phyloP scores from a whole-genome alignment of 164 flowering plant genomes.

The Stephania japonica region DNA sequence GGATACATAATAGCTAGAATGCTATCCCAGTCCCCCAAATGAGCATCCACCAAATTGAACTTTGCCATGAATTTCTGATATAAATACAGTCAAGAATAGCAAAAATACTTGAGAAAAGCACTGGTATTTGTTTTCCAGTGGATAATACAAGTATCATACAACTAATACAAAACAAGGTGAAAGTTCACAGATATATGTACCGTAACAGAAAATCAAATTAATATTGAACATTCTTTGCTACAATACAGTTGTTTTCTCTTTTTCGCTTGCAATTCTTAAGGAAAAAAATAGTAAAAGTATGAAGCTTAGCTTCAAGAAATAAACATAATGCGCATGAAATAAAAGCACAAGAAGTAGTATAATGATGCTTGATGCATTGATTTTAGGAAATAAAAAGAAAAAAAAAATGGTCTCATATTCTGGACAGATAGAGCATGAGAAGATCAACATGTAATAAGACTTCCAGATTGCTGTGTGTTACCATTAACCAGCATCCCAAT shows the following conservation, averaged over 20 bases:
- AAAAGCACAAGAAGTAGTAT: no score
- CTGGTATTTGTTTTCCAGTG: neutral
- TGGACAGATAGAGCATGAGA: no score
- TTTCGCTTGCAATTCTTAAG: neutral
- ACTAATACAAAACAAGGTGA: neutral
- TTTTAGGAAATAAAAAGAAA: neutral
- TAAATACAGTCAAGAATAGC: conserved; percentile 34
- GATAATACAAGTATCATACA: neutral
- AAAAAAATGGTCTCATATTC: neutral
- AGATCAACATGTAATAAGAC: neutral
- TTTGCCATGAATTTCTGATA: conserved; percentile 40
- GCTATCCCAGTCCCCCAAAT: conserved; percentile 25
- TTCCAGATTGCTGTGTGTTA: neutral
- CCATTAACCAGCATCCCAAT: neutral
- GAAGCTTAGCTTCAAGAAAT: neutral
- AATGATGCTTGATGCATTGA: no score
- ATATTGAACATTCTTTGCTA: no score
- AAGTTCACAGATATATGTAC: neutral
- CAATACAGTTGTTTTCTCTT: neutral
- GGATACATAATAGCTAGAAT: conserved; percentile 42
- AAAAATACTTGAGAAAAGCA: conserved; percentile 13
- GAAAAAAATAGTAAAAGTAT: neutral
- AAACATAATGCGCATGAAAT: neutral
- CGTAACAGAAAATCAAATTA: neutral
- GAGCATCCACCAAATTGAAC: conserved; percentile 34